phyloP scores from a whole-genome alignment of 2,329 filamentous ascomycete genomes.

The Cercospora sp. region DNA sequence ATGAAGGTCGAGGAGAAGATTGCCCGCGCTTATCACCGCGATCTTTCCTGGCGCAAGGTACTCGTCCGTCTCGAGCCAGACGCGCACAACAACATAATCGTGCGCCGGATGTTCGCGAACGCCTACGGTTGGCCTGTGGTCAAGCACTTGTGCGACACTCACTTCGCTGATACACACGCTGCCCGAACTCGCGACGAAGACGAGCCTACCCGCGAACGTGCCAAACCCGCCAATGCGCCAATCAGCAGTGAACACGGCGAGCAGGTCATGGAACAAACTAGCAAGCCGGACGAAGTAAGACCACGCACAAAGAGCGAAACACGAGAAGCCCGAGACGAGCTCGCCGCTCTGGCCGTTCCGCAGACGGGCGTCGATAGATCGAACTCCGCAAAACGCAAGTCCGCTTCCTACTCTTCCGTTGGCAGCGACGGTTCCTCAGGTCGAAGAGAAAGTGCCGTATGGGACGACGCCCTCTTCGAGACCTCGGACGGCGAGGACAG shows the following conservation, averaged over 20 bases:
- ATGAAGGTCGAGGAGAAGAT: slow-evolving; percentile 99
- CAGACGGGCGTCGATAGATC: slow-evolving; percentile 31
- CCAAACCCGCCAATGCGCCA: slow-evolving; percentile 57
- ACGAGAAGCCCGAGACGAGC: slow-evolving; percentile 47
- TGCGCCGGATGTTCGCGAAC: slow-evolving; percentile 93
- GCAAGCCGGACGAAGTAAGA: slow-evolving; percentile 35
- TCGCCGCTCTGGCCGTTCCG: slow-evolving; percentile 42
- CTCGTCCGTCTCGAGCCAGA: slow-evolving; percentile 93
- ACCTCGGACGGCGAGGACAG: slow-evolving; percentile 48
- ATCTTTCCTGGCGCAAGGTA: slow-evolving; percentile 93
- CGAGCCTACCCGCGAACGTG: slow-evolving; percentile 67
- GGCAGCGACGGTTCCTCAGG: slow-evolving; percentile 21
- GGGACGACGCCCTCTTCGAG: slow-evolving; percentile 53
- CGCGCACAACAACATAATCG: slow-evolving; percentile 97
- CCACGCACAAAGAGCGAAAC: slow-evolving; percentile 51
- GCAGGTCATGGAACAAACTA: slow-evolving; percentile 43
- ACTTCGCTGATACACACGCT: slow-evolving; percentile 76
- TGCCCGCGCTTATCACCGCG: slow-evolving; percentile 87
- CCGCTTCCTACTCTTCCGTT: slow-evolving; percentile 16
- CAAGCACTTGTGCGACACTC: slow-evolving; percentile 90
- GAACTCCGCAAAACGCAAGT: slow-evolving; percentile 24
- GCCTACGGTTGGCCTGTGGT: slow-evolving; percentile 97
- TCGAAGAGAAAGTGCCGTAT: slow-evolving; percentile 46
- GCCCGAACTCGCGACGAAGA: slow-evolving; percentile 67
- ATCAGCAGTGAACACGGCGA: slow-evolving; percentile 50